Conservation (phyloP, 208 protist genomes). For the Porcisia hertigi region DNA sequence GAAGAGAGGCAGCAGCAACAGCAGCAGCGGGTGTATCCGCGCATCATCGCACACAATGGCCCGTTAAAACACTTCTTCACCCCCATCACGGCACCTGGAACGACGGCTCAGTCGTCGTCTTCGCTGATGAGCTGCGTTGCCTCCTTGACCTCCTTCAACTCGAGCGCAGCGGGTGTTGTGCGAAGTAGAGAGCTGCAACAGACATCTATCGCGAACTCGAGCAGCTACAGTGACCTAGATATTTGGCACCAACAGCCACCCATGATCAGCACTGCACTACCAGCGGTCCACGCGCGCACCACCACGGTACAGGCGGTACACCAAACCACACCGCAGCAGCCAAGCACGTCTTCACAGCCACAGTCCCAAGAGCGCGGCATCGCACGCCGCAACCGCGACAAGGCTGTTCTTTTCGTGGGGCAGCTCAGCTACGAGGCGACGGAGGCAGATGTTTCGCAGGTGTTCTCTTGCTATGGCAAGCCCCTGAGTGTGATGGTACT, state of each 20-base stretch:
- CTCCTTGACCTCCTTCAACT: not conserved
- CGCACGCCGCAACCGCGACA: conserved; percentile 36
- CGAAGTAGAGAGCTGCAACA: not conserved
- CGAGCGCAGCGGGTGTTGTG: not conserved
- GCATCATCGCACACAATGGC: not conserved
- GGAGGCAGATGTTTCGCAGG: conserved; percentile 54
- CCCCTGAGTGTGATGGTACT: conserved; percentile 70
- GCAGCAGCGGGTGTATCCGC: not conserved
- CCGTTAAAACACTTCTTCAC: not conserved
- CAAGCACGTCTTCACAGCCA: not conserved
- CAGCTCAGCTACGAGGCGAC: conserved; percentile 74
- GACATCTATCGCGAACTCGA: not conserved
- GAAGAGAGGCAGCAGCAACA: not conserved
- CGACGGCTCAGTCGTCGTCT: not conserved
- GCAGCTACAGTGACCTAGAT: not conserved
- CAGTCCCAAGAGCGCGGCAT: conserved; percentile 12
- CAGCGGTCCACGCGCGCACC: not conserved
- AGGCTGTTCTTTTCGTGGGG: conserved; percentile 60
- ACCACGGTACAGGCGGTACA: not conserved
- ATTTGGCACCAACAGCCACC: not conserved
- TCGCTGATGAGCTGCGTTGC: not conserved
- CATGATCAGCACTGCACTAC: not conserved
- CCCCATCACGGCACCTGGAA: too few species aligned
- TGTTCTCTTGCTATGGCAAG: conserved; percentile 77
- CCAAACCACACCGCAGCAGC: not conserved